Evolutionary conservation across 1,139 yeast genomes (phyloP), one percentile per base, ranked within the genome.

Genomic region (Blastobotrys capitulatus): DNA sequence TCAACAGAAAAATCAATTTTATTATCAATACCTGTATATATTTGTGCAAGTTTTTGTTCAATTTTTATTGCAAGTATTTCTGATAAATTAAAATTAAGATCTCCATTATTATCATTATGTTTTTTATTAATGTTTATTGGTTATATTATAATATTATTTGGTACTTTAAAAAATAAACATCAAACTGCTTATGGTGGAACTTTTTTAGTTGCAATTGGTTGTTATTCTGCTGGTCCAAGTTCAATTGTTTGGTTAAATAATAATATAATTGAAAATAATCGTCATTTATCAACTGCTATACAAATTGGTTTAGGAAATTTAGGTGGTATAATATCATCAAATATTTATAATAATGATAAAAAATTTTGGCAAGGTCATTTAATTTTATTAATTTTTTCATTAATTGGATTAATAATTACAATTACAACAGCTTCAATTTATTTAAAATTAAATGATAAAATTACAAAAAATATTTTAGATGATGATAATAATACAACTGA

Each of bases 221-320:
- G 66, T 15, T 70, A 64, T 50, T 61, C 71, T 2, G 66, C 68
- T 1, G 64, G 68, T 49, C 74, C 75, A 6, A 60, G 66, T n/a
- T 56, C 64, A 16, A 63, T 72, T 38, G 62, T 72, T 4, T 72
- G 76, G 76, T 57, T 63, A 36, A 61, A 72, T 1, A 70, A 65
- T 49, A 72, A 73, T 48, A 58, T 71, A 5, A 69, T 70, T 12
- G 61, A 62, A 2, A 63, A 61, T 52, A 72, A 70, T 52, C 63
- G 76, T 44, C 71, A 72, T 2, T 64, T 71, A 42, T 73, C 70
- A 1, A 65, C 68, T 63, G 75, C 73, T 3, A 57, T 69, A 36
- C 75, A 71, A 46, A 68, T 72, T 39, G 74, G 75, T 2, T 48
- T 70, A 29, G 77, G 76, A 8, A 67, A 69, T 45, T 60, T 72